Evolutionary conservation across 441 rosid species (phyloP).

Genomic region (Adansonia gregorii): DNA sequence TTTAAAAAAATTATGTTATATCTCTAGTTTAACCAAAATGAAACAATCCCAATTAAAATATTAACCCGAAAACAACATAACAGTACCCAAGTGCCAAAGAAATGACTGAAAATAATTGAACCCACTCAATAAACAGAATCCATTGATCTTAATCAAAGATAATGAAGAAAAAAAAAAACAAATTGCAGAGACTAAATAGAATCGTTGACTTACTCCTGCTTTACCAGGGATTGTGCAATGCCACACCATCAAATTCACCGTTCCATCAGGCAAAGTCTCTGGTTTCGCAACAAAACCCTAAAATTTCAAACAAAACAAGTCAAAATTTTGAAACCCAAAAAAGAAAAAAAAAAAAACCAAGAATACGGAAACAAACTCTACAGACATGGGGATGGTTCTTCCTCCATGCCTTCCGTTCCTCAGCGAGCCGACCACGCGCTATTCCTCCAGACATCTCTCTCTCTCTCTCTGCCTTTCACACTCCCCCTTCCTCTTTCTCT

Average conservation of each 20-base stretch:
- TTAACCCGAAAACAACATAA: neutral
- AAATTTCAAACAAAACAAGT: neutral
- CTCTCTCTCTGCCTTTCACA: neutral
- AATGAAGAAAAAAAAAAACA: neutral
- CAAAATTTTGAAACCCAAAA: neutral
- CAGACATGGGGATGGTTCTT: slow-evolving; percentile 95
- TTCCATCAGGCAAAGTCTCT: slow-evolving; percentile 74
- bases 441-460: slow-evolving; percentile 78
- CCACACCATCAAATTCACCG: slow-evolving; percentile 94
- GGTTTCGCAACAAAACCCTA: slow-evolving; percentile 99
- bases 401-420: slow-evolving; percentile 95
- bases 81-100: neutral
- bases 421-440: slow-evolving; percentile 93
- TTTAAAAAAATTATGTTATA: no score
- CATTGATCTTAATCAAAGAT: neutral
- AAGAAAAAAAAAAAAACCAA: neutral
- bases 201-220: slow-evolving; percentile 66
- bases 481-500: neutral
- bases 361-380: slow-evolving; percentile 20
- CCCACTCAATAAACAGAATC: neutral
- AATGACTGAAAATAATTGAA: neutral
- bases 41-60: neutral
- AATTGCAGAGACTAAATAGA: neutral
- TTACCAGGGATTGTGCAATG: slow-evolving; percentile 98
- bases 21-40: neutral